Evolutionary conservation across 345 rosid species (phyloP).

Genomic region (Euphorbia pulcherrima): DNA sequence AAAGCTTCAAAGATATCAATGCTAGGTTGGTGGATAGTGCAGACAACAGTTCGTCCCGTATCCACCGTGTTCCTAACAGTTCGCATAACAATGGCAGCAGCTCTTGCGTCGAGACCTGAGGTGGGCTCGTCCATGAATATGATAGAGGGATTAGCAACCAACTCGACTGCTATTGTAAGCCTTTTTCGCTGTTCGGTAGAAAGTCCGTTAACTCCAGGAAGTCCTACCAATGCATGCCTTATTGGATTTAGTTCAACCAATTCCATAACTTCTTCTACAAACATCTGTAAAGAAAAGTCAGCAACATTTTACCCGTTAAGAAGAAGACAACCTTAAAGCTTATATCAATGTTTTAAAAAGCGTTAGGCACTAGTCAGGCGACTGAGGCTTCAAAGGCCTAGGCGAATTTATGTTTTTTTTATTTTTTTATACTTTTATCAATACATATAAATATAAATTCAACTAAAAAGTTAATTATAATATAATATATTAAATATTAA

Average conservation of each 20-base stretch:
- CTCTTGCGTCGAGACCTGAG: constrained; percentile 80
- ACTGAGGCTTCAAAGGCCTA: too few relatives aligned
- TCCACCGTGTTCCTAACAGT: constrained; percentile 79
- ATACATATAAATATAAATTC: too few relatives aligned
- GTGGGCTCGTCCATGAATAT: constrained; percentile 89
- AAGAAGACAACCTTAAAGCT: not conserved
- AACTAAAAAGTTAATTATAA: too few relatives aligned
- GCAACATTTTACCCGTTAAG: not conserved
- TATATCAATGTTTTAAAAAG: too few relatives aligned
- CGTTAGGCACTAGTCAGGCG: too few relatives aligned
- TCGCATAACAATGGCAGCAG: constrained; percentile 83
- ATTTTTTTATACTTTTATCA: too few relatives aligned
- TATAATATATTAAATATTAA: too few relatives aligned
- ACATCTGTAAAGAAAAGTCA: constrained; percentile 32
- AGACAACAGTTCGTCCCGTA: constrained; percentile 80
- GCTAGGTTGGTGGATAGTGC: constrained; percentile 91
- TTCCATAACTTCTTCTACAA: constrained; percentile 66
- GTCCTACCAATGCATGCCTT: constrained; percentile 40
- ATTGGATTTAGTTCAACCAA: constrained; percentile 45
- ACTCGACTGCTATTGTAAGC: constrained; percentile 67
- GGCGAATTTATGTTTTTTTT: too few relatives aligned
- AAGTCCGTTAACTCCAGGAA: constrained; percentile 55
- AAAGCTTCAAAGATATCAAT: constrained; percentile 83
- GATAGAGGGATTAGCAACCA: constrained; percentile 74
- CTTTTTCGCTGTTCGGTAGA: constrained; percentile 76